Evolutionary conservation across 129 eudicot species (phyloP).

Genomic region (Tanacetum coccineum): DNA sequence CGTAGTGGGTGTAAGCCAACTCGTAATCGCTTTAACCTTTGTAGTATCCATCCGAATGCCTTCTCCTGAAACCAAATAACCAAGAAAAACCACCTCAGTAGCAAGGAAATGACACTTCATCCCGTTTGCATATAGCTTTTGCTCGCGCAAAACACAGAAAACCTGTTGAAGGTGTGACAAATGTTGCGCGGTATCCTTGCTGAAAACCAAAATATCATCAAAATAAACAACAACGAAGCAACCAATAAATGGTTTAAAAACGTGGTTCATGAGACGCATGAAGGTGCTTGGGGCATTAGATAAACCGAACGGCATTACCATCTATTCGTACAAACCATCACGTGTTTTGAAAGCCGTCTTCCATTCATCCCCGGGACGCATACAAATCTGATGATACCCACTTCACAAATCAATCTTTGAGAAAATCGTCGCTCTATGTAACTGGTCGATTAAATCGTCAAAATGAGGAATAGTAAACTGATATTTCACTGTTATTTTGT

Average conservation of each 20-base stretch:
- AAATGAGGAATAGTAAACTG: background rate
- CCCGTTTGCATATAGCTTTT: background rate
- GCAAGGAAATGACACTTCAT: background rate
- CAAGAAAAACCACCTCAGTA: background rate
- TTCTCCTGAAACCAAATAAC: background rate
- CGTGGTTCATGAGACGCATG: too few relatives aligned
- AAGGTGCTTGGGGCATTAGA: too few relatives aligned
- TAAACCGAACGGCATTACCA: too few relatives aligned
- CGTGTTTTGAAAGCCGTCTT: too few relatives aligned
- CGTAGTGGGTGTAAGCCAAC: too few relatives aligned
- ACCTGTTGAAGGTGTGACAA: background rate
- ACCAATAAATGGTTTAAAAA: too few relatives aligned
- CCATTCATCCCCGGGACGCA: too few relatives aligned
- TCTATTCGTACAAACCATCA: too few relatives aligned
- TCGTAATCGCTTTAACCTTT: background rate
- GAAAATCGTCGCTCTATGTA: background rate
- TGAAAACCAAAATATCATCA: too few relatives aligned
- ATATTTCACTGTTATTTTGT: background rate
- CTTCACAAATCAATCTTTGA: background rate
- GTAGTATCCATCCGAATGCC: background rate
- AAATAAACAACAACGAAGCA: too few relatives aligned
- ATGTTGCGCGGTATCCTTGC: background rate
- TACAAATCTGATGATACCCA: too few relatives aligned
- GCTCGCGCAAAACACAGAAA: background rate
- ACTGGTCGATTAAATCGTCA: background rate